Evolutionary conservation across 352 stramenopile genomes (phyloP).

Genomic region (Globisporangium middletonii): DNA sequence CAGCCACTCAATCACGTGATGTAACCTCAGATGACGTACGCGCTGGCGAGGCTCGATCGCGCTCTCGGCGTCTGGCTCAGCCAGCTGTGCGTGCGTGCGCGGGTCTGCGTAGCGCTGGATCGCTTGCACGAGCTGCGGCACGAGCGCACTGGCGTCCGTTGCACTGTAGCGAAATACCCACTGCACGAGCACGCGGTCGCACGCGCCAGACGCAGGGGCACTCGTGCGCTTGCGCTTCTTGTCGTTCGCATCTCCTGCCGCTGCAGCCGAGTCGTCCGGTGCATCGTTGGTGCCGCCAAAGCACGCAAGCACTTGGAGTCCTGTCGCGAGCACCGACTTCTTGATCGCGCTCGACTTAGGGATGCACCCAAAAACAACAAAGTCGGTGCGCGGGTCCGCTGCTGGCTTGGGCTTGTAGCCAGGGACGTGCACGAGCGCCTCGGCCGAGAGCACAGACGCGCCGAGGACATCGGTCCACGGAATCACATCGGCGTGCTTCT

Average conservation of each 20-base stretch:
- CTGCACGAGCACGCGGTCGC: slow-evolving; percentile 27
- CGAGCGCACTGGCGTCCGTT: slow-evolving; percentile 21
- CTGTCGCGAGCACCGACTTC: slow-evolving; percentile 7
- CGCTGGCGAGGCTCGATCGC: slow-evolving; percentile 17
- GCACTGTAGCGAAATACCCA: slow-evolving; percentile 44
- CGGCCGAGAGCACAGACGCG: slow-evolving; percentile 5
- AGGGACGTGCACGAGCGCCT: slow-evolving; percentile 3
- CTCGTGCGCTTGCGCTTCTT: slow-evolving; percentile 12
- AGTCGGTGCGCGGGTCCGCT: slow-evolving; percentile 1
- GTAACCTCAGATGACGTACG: slow-evolving; percentile 13
- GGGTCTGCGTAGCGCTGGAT: slow-evolving; percentile 43
- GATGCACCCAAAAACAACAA: slow-evolving; percentile 13
- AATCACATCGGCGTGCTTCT: slow-evolving; percentile 6
- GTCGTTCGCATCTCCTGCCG: not conserved
- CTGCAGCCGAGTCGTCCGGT: not conserved
- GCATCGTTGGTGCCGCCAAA: not conserved
- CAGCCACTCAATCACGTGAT: not conserved
- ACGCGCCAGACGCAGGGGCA: not conserved
- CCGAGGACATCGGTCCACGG: slow-evolving; percentile 10
- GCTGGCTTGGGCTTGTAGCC: slow-evolving; percentile 4
- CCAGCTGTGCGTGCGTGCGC: not conserved
- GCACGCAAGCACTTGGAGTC: slow-evolving; percentile 11
- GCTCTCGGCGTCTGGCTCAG: slow-evolving; percentile 1
- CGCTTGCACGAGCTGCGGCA: slow-evolving; percentile 28
- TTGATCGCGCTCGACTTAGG: slow-evolving; percentile 11